Percentiles rank a stretch among this genome's conserved stretches.
Conservation (phyloP, 345 rosid species). For the Melaleuca quinquenervia region DNA sequence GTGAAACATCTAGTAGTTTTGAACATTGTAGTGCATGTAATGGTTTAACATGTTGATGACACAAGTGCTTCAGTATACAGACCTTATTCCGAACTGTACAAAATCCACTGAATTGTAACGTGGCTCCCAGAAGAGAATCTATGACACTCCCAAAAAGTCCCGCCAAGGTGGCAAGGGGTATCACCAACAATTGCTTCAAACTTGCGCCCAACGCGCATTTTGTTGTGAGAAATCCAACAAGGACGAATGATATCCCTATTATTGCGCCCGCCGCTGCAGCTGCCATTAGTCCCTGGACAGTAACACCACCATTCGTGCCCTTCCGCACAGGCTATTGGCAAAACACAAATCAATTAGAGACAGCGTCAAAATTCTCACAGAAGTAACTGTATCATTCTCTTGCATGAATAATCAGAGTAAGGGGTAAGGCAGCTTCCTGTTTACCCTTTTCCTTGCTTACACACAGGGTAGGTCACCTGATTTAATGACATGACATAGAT, state of each 20-base stretch:
- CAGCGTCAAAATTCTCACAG: background rate
- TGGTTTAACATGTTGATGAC: background rate
- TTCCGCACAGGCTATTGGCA: slow-evolving; percentile 63
- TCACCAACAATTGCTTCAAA: slow-evolving; percentile 61
- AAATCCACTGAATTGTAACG: slow-evolving; percentile 89
- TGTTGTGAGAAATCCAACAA: slow-evolving; percentile 54
- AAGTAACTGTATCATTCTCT: background rate
- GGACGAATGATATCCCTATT: slow-evolving; percentile 63
- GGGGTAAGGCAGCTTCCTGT: background rate
- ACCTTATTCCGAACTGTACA: slow-evolving; percentile 90
- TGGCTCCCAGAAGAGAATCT: slow-evolving; percentile 91
- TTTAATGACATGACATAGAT: too few relatives aligned
- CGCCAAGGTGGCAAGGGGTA: slow-evolving; percentile 67
- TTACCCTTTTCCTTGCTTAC: background rate
- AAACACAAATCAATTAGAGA: background rate
- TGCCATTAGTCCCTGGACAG: slow-evolving; percentile 68
- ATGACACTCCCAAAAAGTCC: slow-evolving; percentile 78
- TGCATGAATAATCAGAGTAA: background rate
- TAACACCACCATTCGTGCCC: slow-evolving; percentile 97
- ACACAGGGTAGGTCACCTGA: background rate
- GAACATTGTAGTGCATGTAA: background rate
- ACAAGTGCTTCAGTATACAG: background rate
- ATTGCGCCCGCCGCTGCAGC: slow-evolving; percentile 72
- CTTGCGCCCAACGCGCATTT: slow-evolving; percentile 36
- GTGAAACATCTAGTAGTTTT: background rate